A percentile compares a stretch with the other conserved stretches of the same genome.
Conservation (phyloP, 371 early-diverging fungal species). For the Actinomortierella wolfii region DNA sequence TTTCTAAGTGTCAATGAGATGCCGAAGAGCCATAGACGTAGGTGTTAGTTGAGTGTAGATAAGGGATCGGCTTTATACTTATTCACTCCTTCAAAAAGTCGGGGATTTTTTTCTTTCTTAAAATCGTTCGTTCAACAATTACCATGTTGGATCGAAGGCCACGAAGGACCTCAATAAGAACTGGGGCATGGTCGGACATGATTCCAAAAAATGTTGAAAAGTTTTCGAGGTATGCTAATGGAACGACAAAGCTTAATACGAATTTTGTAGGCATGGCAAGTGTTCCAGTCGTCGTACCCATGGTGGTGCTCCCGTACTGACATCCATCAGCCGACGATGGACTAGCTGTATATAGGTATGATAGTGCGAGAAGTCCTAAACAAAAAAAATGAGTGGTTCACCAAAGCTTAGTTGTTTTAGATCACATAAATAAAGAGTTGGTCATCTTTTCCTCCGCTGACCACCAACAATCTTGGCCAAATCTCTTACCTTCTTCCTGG, state of each 20-base stretch:
- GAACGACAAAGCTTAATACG: constrained; percentile 60
- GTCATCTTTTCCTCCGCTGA: background rate
- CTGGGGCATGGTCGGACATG: constrained; percentile 57
- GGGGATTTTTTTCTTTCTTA: too few relatives aligned
- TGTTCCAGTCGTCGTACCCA: constrained; percentile 35
- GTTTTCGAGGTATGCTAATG: constrained; percentile 55
- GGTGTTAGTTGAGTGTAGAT: too few relatives aligned
- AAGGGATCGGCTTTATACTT: too few relatives aligned
- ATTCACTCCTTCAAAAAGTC: too few relatives aligned
- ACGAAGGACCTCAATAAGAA: constrained; percentile 52
- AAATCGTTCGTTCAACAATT: background rate
- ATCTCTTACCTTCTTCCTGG: constrained; percentile 47
- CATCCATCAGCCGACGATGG: constrained; percentile 32
- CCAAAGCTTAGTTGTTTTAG: background rate
- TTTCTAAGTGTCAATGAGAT: constrained; percentile 29
- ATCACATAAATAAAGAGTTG: background rate
- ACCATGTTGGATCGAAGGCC: constrained; percentile 31
- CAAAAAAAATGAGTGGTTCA: background rate
- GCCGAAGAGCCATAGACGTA: too few relatives aligned
- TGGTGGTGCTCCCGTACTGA: constrained; percentile 30
- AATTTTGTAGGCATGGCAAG: constrained; percentile 46
- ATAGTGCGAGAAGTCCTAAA: constrained; percentile 39
- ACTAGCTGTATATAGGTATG: constrained; percentile 36
- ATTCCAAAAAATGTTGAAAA: constrained; percentile 59
- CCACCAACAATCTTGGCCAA: too few relatives aligned